Percentiles rank a stretch among this genome's conserved stretches.
phyloP scores from a whole-genome alignment of 2,329 filamentous ascomycete species.

The Ophiostoma montium region DNA sequence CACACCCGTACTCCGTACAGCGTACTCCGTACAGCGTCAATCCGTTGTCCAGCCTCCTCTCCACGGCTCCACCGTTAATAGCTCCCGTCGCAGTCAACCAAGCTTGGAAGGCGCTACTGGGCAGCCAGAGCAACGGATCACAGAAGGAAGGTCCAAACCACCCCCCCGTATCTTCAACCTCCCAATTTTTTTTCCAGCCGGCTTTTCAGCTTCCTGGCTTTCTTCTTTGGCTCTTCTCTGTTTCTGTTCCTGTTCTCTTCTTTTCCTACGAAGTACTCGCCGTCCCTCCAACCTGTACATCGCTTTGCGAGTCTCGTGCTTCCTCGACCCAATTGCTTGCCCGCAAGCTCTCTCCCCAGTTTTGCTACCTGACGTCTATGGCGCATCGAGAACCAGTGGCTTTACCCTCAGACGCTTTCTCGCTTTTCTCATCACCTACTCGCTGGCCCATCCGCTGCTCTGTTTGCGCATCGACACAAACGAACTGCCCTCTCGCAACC shows the following conservation, averaged over 20 bases:
- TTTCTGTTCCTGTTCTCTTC: neutral
- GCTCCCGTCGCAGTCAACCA: conserved; percentile 7
- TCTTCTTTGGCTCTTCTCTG: conserved; percentile 20
- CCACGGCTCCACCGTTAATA: conserved; percentile 9
- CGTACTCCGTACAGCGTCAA: too few relatives aligned
- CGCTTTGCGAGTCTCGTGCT: neutral
- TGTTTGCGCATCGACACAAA: too few relatives aligned
- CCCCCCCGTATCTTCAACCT: conserved; percentile 10
- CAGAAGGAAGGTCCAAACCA: conserved; percentile 1
- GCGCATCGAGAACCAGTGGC: too few relatives aligned
- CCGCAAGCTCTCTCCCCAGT: too few relatives aligned
- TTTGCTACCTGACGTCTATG: too few relatives aligned
- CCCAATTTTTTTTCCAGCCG: conserved; percentile 8
- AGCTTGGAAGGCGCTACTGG: conserved; percentile 6
- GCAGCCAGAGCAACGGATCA: neutral
- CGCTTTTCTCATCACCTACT: neutral
- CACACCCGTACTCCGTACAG: too few relatives aligned
- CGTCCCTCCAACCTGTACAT: too few relatives aligned
- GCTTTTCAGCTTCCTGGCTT: conserved; percentile 1
- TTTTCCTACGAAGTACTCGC: too few relatives aligned
- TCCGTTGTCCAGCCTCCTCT: conserved; percentile 6
- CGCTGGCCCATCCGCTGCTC: too few relatives aligned
- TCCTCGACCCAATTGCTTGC: neutral
- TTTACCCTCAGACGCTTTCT: too few relatives aligned
- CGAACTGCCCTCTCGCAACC: too few relatives aligned